Percentiles rank a stretch among this genome's conserved stretches.
Evolutionary conservation across 148 eudicot species (phyloP).

Genomic region (Fallopia convolvulus): DNA sequence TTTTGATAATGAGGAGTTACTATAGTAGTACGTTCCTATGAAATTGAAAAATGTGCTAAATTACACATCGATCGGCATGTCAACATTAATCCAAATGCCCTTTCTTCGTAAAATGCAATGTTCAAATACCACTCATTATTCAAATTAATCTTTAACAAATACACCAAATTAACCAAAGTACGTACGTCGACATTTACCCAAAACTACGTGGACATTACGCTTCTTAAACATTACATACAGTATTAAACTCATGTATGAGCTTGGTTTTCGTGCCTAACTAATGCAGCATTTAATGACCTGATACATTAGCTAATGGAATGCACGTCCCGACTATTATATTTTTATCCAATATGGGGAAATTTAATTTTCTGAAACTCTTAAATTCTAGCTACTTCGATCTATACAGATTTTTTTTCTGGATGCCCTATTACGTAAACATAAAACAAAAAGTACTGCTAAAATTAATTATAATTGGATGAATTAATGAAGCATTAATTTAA

Average conservation of each 20-base stretch:
- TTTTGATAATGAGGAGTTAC: not conserved
- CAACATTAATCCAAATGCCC: not conserved
- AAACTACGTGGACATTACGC: conserved; percentile 6
- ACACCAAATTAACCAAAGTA: not conserved
- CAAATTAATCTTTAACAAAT: not conserved
- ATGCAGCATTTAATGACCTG: not conserved
- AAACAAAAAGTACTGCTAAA: too few relatives aligned
- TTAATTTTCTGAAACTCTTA: not conserved
- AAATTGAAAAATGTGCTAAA: not conserved
- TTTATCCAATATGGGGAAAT: not conserved
- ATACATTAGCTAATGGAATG: not conserved
- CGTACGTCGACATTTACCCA: not conserved
- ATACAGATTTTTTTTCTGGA: too few relatives aligned
- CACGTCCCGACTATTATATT: not conserved
- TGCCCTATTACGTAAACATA: too few relatives aligned
- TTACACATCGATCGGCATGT: too few relatives aligned
- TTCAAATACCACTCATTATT: not conserved
- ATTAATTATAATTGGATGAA: too few relatives aligned
- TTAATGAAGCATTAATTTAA: too few relatives aligned
- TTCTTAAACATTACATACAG: not conserved
- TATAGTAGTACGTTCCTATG: not conserved
- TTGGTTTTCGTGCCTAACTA: not conserved
- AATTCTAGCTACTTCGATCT: not conserved
- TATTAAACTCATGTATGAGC: not conserved
- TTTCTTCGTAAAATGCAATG: not conserved